Conservation (phyloP, 2,329 filamentous ascomycete genomes). For the Elsinoe ampelina region DNA sequence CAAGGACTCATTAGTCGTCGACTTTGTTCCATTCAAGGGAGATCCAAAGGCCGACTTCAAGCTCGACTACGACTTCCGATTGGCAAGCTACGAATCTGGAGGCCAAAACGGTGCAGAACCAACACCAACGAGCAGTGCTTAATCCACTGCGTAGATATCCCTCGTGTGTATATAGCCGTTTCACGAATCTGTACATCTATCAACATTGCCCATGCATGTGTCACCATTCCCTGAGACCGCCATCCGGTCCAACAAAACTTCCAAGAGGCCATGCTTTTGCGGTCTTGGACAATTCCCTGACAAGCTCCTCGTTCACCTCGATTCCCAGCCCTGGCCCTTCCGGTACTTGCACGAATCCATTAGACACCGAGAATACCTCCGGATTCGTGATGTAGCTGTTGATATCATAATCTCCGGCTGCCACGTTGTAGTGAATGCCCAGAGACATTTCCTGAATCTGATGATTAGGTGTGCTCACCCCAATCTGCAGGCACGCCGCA, state of each 20-base stretch:
- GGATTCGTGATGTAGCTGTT: slow-evolving; percentile 21
- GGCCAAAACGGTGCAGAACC: background rate
- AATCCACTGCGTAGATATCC: background rate
- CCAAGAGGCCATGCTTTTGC: slow-evolving; percentile 56
- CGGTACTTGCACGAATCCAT: slow-evolving; percentile 19
- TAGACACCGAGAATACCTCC: slow-evolving; percentile 20
- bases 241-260: slow-evolving; percentile 57
- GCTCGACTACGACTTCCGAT: slow-evolving; percentile 38
- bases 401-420: slow-evolving; percentile 52
- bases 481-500: slow-evolving; percentile 60
- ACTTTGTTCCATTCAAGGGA: slow-evolving; percentile 44
- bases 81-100: slow-evolving; percentile 7
- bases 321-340: slow-evolving; percentile 21
- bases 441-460: slow-evolving; percentile 69
- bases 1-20: slow-evolving; percentile 49
- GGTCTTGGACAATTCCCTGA: slow-evolving; percentile 48
- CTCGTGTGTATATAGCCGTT: background rate
- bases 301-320: slow-evolving; percentile 51
- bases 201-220: background rate
- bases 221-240: slow-evolving; percentile 58
- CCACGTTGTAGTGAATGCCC: slow-evolving; percentile 66
- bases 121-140: slow-evolving; percentile 12
- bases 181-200: background rate
- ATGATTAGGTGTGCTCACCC: slow-evolving; percentile 52
- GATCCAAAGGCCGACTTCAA: slow-evolving; percentile 46